Conservation (phyloP, 2,329 filamentous ascomycete species). For the Cercospora sp. region DNA sequence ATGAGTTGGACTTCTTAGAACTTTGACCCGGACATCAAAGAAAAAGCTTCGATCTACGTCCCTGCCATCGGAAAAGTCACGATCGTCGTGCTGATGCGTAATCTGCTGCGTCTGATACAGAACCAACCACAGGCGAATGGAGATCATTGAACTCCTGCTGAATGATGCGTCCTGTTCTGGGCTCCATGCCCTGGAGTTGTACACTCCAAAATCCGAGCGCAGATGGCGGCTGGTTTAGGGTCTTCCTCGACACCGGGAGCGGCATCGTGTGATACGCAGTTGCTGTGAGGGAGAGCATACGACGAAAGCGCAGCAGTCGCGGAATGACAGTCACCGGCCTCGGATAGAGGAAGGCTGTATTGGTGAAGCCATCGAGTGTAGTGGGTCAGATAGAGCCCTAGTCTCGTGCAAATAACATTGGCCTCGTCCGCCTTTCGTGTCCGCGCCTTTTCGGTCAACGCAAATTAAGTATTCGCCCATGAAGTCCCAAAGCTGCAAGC, state of each 20-base stretch:
- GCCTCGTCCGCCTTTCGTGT: background rate
- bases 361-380: background rate
- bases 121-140: conserved; percentile 23
- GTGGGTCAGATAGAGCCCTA: background rate
- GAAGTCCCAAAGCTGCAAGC: background rate
- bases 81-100: conserved; percentile 85
- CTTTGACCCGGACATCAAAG: conserved; percentile 85
- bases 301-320: background rate
- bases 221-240: background rate
- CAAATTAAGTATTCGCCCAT: background rate
- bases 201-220: background rate
- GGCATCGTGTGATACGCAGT: background rate
- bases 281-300: background rate
- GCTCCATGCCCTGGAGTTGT: background rate
- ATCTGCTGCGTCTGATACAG: conserved; percentile 64
- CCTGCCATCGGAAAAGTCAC: conserved; percentile 97
- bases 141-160: background rate
- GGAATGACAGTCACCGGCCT: background rate
- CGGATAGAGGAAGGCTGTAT: background rate
- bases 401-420: background rate
- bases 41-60: conserved; percentile 95
- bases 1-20: conserved; percentile 54
- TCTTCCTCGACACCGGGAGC: background rate
- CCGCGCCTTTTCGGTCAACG: background rate
- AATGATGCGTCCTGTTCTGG: background rate